Conservation (phyloP, 768 basidiomycete genomes). For the Hortiboletus campestris region DNA sequence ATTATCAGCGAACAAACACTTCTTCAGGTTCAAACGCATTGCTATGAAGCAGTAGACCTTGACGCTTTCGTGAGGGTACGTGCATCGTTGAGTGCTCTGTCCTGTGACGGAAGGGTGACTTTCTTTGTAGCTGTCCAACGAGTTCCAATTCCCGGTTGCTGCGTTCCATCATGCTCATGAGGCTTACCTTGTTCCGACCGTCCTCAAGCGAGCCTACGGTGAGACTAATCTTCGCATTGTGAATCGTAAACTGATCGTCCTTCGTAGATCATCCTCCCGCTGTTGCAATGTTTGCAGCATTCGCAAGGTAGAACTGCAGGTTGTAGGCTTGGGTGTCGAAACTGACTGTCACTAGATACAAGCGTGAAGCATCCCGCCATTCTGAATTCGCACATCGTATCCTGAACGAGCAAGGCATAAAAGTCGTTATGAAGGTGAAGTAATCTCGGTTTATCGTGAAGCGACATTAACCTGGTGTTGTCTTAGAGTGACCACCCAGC, state of each 20-base stretch:
- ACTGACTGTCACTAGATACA: slow-evolving; percentile 37
- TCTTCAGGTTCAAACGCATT: slow-evolving; percentile 45
- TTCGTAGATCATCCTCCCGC: slow-evolving; percentile 52
- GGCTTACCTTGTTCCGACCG: slow-evolving; percentile 75
- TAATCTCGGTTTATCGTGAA: not conserved
- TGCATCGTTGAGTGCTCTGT: not conserved
- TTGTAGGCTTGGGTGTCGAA: not conserved
- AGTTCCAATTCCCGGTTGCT: slow-evolving; percentile 75
- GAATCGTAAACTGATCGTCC: not conserved
- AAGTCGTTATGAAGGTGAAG: slow-evolving; percentile 51
- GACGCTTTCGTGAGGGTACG: slow-evolving; percentile 63
- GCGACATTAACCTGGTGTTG: not conserved
- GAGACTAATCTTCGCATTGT: not conserved
- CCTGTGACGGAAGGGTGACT: not conserved
- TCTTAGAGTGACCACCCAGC: slow-evolving; percentile 64
- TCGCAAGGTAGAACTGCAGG: slow-evolving; percentile 31
- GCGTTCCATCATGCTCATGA: slow-evolving; percentile 81
- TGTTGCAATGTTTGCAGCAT: slow-evolving; percentile 70
- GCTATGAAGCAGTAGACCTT: slow-evolving; percentile 68
- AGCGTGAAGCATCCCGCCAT: slow-evolving; percentile 58
- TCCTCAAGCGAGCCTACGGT: slow-evolving; percentile 71
- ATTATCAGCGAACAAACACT: not conserved
- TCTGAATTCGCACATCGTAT: slow-evolving; percentile 57
- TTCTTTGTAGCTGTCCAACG: slow-evolving; percentile 59
- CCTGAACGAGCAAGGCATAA: slow-evolving; percentile 46